Evolutionary conservation across 768 basidiomycete species (phyloP), one percentile per base, ranked within the genome.

Genomic region (Rhizopogon vulgaris): DNA sequence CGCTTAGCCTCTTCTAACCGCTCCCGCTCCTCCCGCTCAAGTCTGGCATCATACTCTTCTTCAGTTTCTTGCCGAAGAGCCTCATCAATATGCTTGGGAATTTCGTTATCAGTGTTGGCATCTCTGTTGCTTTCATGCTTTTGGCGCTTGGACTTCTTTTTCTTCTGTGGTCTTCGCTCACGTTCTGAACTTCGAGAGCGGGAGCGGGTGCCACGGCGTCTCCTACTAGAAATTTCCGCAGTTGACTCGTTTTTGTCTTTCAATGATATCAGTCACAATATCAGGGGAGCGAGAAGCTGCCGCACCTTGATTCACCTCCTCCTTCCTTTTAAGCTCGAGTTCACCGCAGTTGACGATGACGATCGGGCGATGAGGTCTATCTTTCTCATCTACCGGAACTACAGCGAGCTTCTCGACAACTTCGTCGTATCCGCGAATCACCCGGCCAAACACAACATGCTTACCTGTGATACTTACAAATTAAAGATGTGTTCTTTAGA

Each of bases 311-410:
- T 37, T 38, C 40, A 48, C 56, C 1, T 62, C 54, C 2, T 17
- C 27, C 6, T 49, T 47, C 39, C 55, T 78, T 51, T 78, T 78
- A 10, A 90, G 75, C 64, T 90, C 86, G 36, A 95, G 81, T 63
- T 95, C 93, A 10, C 93, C 93, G 49, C 88, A 91, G 63, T 84
- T 89, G 3, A 75, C 68, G 55, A 95, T 81, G 9, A 78, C 69
- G 10, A 94, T 80, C 1, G 85, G 83, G 1, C 74, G 70, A 4
- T 77, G 63, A 0, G 92, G 93, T 3, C 85, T 75, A 61, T 91
- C 83, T 65, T 88, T 89, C 37, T 75, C 79, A 62, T 92, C 90
- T 11, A 83, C 83, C 6, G 82, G 75, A 18, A 92, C 73, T 40
- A 80, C 73, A 3, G 77, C 77, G 27, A 94, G 74, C 57, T 70